phyloP scores from a whole-genome alignment of 1,139 yeast species.

The Nakaseomyces sp. region DNA sequence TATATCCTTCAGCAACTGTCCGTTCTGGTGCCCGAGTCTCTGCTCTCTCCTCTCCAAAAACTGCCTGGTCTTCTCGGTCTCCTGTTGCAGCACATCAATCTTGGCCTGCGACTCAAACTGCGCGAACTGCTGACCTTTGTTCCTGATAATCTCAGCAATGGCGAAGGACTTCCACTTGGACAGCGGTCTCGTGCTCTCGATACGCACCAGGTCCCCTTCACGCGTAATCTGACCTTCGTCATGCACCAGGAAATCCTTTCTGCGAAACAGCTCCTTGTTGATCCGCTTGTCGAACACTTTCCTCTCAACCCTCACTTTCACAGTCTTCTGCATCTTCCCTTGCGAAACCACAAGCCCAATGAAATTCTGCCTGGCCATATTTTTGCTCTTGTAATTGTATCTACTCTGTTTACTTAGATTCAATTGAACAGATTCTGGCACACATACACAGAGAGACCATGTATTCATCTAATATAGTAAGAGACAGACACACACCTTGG shows the following conservation, averaged over 20 bases:
- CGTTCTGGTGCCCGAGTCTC: constrained; percentile 32
- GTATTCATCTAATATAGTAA: no score
- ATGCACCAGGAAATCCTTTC: constrained; percentile 84
- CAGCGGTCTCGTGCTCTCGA: constrained; percentile 81
- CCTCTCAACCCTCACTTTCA: constrained; percentile 80
- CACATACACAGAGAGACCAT: no score
- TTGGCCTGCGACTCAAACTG: constrained; percentile 69
- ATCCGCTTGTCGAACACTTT: constrained; percentile 59
- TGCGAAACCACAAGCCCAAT: constrained; percentile 90
- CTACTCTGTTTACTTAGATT: not conserved
- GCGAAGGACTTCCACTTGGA: constrained; percentile 81
- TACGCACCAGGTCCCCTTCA: constrained; percentile 92
- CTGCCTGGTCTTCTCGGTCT: constrained; percentile 41
- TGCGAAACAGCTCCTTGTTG: constrained; percentile 66
- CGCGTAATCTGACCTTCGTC: constrained; percentile 88
- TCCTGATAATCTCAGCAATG: constrained; percentile 84
- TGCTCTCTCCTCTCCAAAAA: constrained; percentile 42
- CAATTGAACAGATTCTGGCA: not conserved
- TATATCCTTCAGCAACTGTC: constrained; percentile 23
- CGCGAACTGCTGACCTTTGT: constrained; percentile 88
- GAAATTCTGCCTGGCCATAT: constrained; percentile 83
- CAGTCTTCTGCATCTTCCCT: constrained; percentile 93
- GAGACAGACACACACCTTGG: no score
- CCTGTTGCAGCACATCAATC: constrained; percentile 53
- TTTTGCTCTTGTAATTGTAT: not conserved